Evolutionary conservation across 768 basidiomycete species (phyloP).

Genomic region (Collybia mongolica): DNA sequence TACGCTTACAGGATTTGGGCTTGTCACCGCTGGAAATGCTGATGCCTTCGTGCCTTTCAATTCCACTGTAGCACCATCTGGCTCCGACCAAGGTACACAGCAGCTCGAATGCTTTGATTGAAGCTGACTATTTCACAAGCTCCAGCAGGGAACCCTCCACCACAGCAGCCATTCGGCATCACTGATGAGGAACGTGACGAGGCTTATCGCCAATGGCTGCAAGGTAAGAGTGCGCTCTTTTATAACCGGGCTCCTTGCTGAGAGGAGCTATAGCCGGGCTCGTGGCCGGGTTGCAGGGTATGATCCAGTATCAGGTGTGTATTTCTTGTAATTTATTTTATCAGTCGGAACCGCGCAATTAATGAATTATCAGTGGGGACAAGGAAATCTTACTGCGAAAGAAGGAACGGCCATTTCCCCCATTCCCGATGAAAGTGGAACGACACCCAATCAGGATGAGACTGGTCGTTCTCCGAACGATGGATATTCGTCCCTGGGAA

Average conservation of each 20-base stretch:
- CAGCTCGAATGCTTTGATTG: not conserved
- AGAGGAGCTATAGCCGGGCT: too few species aligned
- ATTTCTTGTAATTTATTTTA: not conserved
- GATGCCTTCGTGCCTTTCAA: slow-evolving; percentile 65
- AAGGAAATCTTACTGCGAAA: slow-evolving; percentile 44
- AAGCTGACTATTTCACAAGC: slow-evolving; percentile 1
- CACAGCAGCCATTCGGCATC: slow-evolving; percentile 41
- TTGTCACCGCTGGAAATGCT: slow-evolving; percentile 56
- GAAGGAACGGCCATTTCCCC: slow-evolving; percentile 46
- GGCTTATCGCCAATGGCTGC: slow-evolving; percentile 55
- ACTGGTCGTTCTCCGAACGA: slow-evolving; percentile 64
- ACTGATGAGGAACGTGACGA: slow-evolving; percentile 51
- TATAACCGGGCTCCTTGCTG: too few species aligned
- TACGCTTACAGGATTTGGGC: slow-evolving; percentile 54
- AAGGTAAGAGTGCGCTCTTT: slow-evolving; percentile 29
- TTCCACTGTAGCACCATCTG: slow-evolving; percentile 42
- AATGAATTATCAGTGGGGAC: slow-evolving; percentile 47
- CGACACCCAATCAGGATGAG: slow-evolving; percentile 24
- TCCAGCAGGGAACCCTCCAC: not conserved
- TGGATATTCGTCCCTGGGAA: slow-evolving; percentile 50
- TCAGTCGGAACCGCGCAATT: too few species aligned
- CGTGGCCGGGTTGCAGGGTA: slow-evolving; percentile 40
- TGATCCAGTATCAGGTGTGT: slow-evolving; percentile 47
- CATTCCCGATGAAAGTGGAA: slow-evolving; percentile 27
- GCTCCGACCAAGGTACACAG: slow-evolving; percentile 23